Percentiles rank a stretch among this genome's conserved stretches.
Conservation (phyloP, 2,329 filamentous ascomycete species). For the Penicillium janthinellum region DNA sequence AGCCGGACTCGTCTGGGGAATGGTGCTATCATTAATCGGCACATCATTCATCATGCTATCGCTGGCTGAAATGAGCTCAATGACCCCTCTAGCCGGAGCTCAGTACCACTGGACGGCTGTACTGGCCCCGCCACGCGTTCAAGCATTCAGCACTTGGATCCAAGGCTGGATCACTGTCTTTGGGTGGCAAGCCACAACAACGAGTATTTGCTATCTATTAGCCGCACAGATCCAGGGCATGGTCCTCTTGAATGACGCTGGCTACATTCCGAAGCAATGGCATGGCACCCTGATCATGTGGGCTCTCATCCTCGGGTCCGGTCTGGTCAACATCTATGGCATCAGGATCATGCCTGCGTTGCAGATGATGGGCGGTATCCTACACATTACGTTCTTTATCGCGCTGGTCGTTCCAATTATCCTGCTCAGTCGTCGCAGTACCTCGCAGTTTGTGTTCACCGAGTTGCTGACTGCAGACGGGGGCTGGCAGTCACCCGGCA, state of each 20-base stretch:
- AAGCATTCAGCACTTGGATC: constrained; percentile 37
- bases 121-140: constrained; percentile 33
- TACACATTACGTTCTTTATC: constrained; percentile 43
- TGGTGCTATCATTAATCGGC: constrained; percentile 28
- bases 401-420: constrained; percentile 41
- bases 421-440: constrained; percentile 35
- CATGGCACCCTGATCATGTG: constrained; percentile 45
- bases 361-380: constrained; percentile 29
- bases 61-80: constrained; percentile 45
- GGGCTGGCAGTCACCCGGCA: constrained; percentile 46
- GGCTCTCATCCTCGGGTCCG: constrained; percentile 35
- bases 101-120: constrained; percentile 48
- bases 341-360: constrained; percentile 34
- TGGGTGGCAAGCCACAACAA: constrained; percentile 41
- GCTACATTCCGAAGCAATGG: constrained; percentile 42
- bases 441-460: constrained; percentile 46
- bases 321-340: constrained; percentile 38
- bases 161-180: constrained; percentile 41
- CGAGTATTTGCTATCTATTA: constrained; percentile 36
- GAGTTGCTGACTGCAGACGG: constrained; percentile 49
- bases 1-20: constrained; percentile 30
- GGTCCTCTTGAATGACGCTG: constrained; percentile 31
- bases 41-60: constrained; percentile 31
- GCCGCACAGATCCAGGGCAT: constrained; percentile 37
- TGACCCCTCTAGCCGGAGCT: constrained; percentile 45